A percentile compares a stretch with the other conserved stretches of the same genome.
phyloP scores from a whole-genome alignment of 768 basidiomycete species.

The Suillus subaureus region DNA sequence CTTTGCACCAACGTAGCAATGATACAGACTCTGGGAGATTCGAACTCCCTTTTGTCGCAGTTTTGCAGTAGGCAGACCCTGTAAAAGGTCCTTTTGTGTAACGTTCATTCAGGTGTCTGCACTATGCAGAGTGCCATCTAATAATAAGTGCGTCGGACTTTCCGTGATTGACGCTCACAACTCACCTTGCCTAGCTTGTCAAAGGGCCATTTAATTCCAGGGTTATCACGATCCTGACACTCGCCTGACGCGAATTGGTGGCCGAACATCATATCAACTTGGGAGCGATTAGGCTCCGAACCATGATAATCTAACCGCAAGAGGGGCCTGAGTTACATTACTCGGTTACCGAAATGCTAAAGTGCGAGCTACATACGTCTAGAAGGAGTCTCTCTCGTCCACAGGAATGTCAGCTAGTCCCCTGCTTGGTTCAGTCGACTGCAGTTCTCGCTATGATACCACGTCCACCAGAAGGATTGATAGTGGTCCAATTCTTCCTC shows the following conservation, averaged over 20 bases:
- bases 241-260: not conserved
- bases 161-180: not conserved
- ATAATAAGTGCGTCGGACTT: not conserved
- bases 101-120: too few species aligned
- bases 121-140: too few species aligned
- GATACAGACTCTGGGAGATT: too few species aligned
- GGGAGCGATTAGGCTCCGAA: not conserved
- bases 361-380: not conserved
- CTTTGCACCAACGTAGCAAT: too few species aligned
- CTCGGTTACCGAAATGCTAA: not conserved
- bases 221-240: not conserved
- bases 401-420: not conserved
- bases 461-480: too few species aligned
- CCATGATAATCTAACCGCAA: too few species aligned
- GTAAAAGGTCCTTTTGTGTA: too few species aligned
- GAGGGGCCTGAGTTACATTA: too few species aligned
- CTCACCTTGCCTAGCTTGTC: not conserved
- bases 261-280: not conserved
- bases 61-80: too few species aligned
- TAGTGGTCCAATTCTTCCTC: not conserved
- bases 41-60: too few species aligned
- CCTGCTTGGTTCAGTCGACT: not conserved
- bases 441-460: not conserved
- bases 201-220: not conserved
- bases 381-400: not conserved